Conservation (phyloP, 2,329 filamentous ascomycete species). For the Fusarium dimerum region DNA sequence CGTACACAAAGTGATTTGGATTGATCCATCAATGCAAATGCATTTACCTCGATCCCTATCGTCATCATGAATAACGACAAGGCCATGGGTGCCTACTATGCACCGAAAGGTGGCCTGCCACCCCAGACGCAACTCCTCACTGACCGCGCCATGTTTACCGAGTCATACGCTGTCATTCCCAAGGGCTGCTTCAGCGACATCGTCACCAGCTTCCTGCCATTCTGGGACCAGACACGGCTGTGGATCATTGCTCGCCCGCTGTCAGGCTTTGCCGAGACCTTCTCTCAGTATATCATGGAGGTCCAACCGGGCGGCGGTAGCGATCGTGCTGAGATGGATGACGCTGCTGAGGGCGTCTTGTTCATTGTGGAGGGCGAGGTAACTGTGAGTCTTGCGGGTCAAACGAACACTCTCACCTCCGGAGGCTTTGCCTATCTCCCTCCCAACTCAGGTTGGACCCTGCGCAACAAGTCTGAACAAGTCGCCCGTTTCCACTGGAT, state of each 20-base stretch:
- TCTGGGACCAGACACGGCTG: conserved; percentile 16
- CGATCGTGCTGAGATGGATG: conserved; percentile 14
- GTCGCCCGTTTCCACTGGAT: conserved; percentile 15
- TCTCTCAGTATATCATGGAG: conserved; percentile 19
- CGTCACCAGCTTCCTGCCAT: conserved; percentile 15
- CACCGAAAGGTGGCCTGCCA: conserved; percentile 14
- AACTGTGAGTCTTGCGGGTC: conserved; percentile 5
- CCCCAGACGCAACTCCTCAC: conserved; percentile 16
- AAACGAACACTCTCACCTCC: conserved; percentile 5
- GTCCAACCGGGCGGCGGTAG: conserved; percentile 13
- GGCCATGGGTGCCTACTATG: conserved; percentile 12
- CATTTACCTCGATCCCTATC: too few relatives aligned
- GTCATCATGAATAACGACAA: conserved; percentile 6
- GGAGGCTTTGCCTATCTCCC: conserved; percentile 15
- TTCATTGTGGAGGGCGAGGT: conserved; percentile 16
- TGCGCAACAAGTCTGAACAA: conserved; percentile 9
- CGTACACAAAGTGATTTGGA: too few relatives aligned
- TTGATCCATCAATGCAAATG: too few relatives aligned
- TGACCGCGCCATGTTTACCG: conserved; percentile 18
- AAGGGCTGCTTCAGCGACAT: conserved; percentile 20
- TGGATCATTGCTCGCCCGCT: conserved; percentile 16
- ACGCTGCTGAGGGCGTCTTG: conserved; percentile 12
- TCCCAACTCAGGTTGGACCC: conserved; percentile 16
- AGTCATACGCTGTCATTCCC: conserved; percentile 18
- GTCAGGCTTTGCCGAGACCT: conserved; percentile 16